Evolutionary conservation across 2,329 filamentous ascomycete genomes (phyloP).

Genomic region (Westerdykella sp.): DNA sequence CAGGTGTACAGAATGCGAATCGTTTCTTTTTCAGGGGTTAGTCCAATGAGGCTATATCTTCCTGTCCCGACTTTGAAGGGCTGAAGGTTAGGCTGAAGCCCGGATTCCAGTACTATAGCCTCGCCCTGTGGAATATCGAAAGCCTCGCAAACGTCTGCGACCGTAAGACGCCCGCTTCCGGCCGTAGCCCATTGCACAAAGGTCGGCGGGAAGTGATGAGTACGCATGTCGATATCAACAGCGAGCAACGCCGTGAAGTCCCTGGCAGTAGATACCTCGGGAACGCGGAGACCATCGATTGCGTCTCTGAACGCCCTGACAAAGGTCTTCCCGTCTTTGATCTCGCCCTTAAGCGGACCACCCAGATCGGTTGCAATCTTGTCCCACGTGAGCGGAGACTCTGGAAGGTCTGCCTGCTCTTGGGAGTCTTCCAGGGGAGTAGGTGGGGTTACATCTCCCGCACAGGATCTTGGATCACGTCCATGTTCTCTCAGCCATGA

Average conservation of each 20-base stretch:
- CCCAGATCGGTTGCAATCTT: no score
- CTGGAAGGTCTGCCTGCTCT: no score
- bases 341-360: no score
- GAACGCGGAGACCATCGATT: background rate
- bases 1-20: constrained; percentile 28
- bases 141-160: constrained; percentile 33
- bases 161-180: constrained; percentile 31
- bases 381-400: no score
- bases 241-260: background rate
- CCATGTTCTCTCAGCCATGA: constrained; percentile 43
- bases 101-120: constrained; percentile 45
- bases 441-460: background rate
- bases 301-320: background rate
- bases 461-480: no score
- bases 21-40: constrained; percentile 52
- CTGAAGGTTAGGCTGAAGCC: constrained; percentile 34
- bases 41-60: constrained; percentile 67
- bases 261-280: no score
- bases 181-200: constrained; percentile 30
- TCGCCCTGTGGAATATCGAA: constrained; percentile 32
- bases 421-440: background rate
- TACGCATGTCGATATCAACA: background rate
- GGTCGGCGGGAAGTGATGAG: constrained; percentile 16
- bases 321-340: no score
- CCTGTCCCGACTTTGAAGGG: constrained; percentile 48